Percentiles rank a stretch among this genome's conserved stretches.
Conservation (phyloP, 768 basidiomycete species). For the Lactifluus piperatus region DNA sequence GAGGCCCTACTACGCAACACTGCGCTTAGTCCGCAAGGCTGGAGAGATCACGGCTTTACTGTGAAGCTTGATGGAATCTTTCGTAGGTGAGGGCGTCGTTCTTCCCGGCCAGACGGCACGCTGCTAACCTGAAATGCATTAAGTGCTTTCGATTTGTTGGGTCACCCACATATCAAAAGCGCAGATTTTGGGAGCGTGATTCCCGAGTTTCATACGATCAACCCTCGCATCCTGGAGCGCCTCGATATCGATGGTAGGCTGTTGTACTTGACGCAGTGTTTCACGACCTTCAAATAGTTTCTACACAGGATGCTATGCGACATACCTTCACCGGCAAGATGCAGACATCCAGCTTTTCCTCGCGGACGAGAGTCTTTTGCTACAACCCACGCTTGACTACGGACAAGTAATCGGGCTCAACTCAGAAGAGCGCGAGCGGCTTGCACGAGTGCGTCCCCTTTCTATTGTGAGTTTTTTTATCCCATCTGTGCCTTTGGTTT, state of each 20-base stretch:
- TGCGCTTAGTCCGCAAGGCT: slow-evolving; percentile 38
- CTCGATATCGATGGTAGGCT: slow-evolving; percentile 62
- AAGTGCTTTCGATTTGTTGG: slow-evolving; percentile 71
- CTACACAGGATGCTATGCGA: slow-evolving; percentile 46
- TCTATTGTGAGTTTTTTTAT: slow-evolving; percentile 47
- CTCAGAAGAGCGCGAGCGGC: slow-evolving; percentile 60
- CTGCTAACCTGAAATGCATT: not conserved
- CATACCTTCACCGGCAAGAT: slow-evolving; percentile 60
- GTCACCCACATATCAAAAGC: slow-evolving; percentile 45
- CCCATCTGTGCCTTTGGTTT: not conserved
- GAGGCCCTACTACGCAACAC: slow-evolving; percentile 29
- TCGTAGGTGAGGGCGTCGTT: slow-evolving; percentile 31
- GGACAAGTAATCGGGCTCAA: slow-evolving; percentile 56
- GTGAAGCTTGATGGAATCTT: slow-evolving; percentile 35
- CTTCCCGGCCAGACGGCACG: not conserved
- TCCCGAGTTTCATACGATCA: slow-evolving; percentile 43
- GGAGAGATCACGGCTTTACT: slow-evolving; percentile 35
- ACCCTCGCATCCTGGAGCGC: slow-evolving; percentile 46
- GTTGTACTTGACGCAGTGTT: not conserved
- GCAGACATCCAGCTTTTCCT: slow-evolving; percentile 68
- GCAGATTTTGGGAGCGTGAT: slow-evolving; percentile 34
- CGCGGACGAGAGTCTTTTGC: slow-evolving; percentile 61
- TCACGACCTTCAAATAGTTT: not conserved
- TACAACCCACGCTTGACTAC: slow-evolving; percentile 71
- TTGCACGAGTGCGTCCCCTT: slow-evolving; percentile 51